Conservation (phyloP, 768 basidiomycete species). For the Auricularia auricula-judae region DNA sequence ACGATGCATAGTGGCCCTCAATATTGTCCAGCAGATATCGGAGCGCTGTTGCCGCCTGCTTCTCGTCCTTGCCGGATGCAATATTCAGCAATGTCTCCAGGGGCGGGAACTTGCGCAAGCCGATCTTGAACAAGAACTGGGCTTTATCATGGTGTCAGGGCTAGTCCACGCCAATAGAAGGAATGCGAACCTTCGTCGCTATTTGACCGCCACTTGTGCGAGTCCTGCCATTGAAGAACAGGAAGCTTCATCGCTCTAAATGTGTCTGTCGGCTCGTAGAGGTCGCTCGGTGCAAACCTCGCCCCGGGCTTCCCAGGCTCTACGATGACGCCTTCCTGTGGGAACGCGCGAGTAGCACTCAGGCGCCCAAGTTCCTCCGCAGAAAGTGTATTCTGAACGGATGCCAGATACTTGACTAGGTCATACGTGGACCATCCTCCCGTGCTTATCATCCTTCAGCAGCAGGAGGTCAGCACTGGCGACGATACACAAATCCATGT, state of each 20-base stretch:
- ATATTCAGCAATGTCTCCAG: conserved; percentile 55
- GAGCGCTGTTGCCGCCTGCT: conserved; percentile 50
- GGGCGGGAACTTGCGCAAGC: conserved; percentile 57
- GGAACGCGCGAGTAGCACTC: conserved; percentile 63
- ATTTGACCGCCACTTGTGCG: conserved; percentile 64
- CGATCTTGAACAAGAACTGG: conserved; percentile 65
- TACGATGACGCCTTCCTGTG: conserved; percentile 30
- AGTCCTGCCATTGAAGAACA: conserved; percentile 76
- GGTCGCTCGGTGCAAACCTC: conserved; percentile 53
- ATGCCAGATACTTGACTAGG: conserved; percentile 77
- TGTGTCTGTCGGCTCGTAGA: conserved; percentile 75
- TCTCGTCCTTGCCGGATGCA: conserved; percentile 44
- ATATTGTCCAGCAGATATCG: conserved; percentile 77
- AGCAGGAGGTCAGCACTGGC: neutral
- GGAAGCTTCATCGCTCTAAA: conserved; percentile 69
- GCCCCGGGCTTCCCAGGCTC: conserved; percentile 9
- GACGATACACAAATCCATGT: neutral
- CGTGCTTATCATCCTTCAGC: conserved; percentile 68
- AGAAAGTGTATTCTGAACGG: conserved; percentile 55
- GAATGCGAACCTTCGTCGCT: conserved; percentile 71
- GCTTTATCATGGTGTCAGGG: conserved; percentile 33
- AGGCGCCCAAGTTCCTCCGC: conserved; percentile 46
- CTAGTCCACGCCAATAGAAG: neutral
- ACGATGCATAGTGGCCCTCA: conserved; percentile 44
- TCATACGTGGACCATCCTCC: conserved; percentile 85